Evolutionary conservation across 2,329 filamentous ascomycete genomes (phyloP).

Genomic region (Fusarium nurragi): DNA sequence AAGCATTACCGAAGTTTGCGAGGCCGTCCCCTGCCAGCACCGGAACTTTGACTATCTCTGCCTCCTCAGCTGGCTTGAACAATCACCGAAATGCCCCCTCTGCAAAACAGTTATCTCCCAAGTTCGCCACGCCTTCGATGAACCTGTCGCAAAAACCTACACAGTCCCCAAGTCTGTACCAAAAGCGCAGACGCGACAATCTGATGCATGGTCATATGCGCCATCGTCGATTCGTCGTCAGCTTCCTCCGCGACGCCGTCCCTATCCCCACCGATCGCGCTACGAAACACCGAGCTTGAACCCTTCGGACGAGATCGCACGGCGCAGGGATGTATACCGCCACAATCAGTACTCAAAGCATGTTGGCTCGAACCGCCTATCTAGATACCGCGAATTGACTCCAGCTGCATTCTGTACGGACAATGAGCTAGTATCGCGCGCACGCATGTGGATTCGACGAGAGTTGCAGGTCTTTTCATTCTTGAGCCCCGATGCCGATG

Average conservation of each 20-base stretch:
- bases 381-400: conserved; percentile 77
- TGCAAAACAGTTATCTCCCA: conserved; percentile 69
- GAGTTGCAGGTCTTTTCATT: conserved; percentile 87
- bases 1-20: conserved; percentile 73
- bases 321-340: conserved; percentile 77
- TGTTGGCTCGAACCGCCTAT: conserved; percentile 82
- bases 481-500: conserved; percentile 55
- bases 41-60: conserved; percentile 86
- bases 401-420: conserved; percentile 72
- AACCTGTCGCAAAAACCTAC: conserved; percentile 58
- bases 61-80: conserved; percentile 81
- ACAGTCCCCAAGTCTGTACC: conserved; percentile 60
- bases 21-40: conserved; percentile 81
- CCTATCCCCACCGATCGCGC: conserved; percentile 8
- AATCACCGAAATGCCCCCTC: conserved; percentile 78
- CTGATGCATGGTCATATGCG: conserved; percentile 8
- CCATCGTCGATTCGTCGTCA: conserved; percentile 1
- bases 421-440: conserved; percentile 75
- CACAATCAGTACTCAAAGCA: conserved; percentile 79
- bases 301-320: conserved; percentile 42
- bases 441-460: conserved; percentile 81
- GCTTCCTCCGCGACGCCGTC: conserved; percentile 12
- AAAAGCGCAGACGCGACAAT: neutral
- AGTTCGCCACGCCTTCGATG: conserved; percentile 71
- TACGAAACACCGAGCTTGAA: conserved; percentile 6